Base-by-base conservation (phyloP, 2,329 filamentous ascomycete species). In the Exserohilum rostratum region DNA sequence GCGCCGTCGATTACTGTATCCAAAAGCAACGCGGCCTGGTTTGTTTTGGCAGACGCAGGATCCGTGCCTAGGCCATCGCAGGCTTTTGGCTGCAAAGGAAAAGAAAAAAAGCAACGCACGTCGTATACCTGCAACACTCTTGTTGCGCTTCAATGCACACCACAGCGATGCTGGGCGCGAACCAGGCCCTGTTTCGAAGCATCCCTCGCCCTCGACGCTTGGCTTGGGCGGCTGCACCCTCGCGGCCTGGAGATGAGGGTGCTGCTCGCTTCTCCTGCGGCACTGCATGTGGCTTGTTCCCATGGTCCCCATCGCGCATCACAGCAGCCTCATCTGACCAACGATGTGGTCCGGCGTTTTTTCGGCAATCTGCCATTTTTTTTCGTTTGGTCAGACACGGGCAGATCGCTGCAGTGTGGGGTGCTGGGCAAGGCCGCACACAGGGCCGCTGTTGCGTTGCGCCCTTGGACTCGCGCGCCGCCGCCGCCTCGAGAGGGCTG, bases 1-100 rank as follows among this genome's bases (percentile, higher is more conserved):
- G 56, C 61, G 54, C 53, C 55, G 33, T 57, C 53, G 44, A 33
- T 38, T 35, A n/a, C n/a, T n/a, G n/a, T n/a, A 50, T 47, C 50
- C 42, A 57, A 63, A 55, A 55, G 55, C 55, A 57, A 58, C 54
- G 45, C 53, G 44, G 50, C 17, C 43, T 52, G 50, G 56, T 45
- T 58, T 35, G 47, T 42, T 51, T 53, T 52, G 53, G 46, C 43
- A 39, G 37, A 37, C 38, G 48, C 48, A 52, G 37, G 13, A 46
- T 43, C 33, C 37, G 40, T 38, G 43, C 30, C 46, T 35, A 40
- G 39, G 39, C 51, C 39, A 44, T 42, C 17, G 51, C 51, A 38
- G 40, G 25, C 22, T 25, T 25, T 25, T 4, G 17, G 13, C 40
- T 48, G 39, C 47, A 30, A 34, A 30, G 22, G 40, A 42, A 53